Base-by-base conservation (phyloP, 1,284 basidiomycete genomes). In the Pascua sp. region DNA sequence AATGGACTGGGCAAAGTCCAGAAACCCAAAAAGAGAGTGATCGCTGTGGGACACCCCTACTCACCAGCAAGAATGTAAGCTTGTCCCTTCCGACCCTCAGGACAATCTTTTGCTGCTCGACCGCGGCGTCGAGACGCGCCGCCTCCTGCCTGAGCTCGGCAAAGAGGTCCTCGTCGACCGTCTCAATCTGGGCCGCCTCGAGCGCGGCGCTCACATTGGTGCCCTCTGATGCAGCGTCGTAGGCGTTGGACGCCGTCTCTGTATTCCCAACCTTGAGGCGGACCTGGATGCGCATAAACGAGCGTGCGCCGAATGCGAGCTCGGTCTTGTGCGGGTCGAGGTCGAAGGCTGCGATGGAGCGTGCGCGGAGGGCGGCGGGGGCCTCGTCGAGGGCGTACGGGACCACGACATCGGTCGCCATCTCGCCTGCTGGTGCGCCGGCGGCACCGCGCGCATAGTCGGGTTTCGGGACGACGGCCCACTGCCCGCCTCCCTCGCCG, bases 331-430 rank as follows among this genome's bases (percentile, higher is more conserved):
- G 60, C 5, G 72, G 72, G 59, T 74, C 72, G 17, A 73, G 63
- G 51, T 74, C 72, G 46, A 76, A 76, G 0, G 71, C 72, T 1
- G 72, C 74, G 4, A 76, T 63, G 32, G 66, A 66, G 40, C 69
- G 60, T n/a, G 70, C 54, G 36, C 71, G 57, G 1, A 67, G 56
- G 0, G 40, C 37, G 8, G 60, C 18, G 1, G 67, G 61, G 11
- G 71, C 68, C 60, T 78, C 76, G 56, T 78, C 75, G 7, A 74
- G 60, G 11, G 76, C 75, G 54, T 76, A 78, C 8, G 75, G 75
- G 12, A 78, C 71, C 47, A 77, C 69, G 9, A 77, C 56, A 58
- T 78, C 76, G 49, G 51, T 42, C 4, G 52, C 52, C 4, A 17
- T 48, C 47, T 68, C 67, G 2, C 65, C 64, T 1, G 51, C 47